phyloP scores from a whole-genome alignment of 257 asterid species.

The Solanum sejunctum region DNA sequence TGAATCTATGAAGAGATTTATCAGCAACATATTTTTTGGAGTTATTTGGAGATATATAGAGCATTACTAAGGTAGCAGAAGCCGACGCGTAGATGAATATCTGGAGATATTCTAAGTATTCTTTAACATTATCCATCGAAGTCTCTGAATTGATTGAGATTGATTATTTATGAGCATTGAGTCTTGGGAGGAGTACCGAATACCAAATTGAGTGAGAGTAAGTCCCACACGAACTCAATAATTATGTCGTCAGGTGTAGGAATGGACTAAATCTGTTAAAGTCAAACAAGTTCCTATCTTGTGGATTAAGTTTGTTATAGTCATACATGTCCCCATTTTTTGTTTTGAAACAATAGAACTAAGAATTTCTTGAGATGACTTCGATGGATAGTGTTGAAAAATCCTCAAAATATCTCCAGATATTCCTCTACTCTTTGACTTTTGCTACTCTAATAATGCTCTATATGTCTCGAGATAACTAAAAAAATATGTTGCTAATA shows the following conservation, averaged over 20 bases:
- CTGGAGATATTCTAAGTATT: slow-evolving; percentile 30
- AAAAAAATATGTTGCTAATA: slow-evolving; percentile 29
- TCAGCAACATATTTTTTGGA: slow-evolving; percentile 28
- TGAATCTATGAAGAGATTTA: slow-evolving; percentile 27
- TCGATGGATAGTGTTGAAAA: background rate
- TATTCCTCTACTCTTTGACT: slow-evolving; percentile 40
- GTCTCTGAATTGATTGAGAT: no score
- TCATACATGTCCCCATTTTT: no score
- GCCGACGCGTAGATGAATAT: slow-evolving; percentile 45
- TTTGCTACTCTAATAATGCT: slow-evolving; percentile 60
- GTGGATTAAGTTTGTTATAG: no score
- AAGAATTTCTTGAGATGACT: background rate
- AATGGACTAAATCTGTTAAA: no score
- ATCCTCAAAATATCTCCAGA: slow-evolving; percentile 31
- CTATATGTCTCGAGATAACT: slow-evolving; percentile 34
- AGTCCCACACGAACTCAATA: no score
- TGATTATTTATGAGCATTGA: no score
- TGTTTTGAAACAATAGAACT: no score
- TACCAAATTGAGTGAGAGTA: no score
- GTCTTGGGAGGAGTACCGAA: no score
- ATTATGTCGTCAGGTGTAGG: no score
- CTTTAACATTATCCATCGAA: background rate
- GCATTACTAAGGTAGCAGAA: slow-evolving; percentile 54
- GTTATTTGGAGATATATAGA: slow-evolving; percentile 36
- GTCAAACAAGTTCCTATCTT: no score